Percentiles rank a stretch among this genome's conserved stretches.
These are phyloP conservation scores for Gossypium bickii DNA, from an alignment of 345 rosid genomes.

Conservation along the genomic window DNA sequence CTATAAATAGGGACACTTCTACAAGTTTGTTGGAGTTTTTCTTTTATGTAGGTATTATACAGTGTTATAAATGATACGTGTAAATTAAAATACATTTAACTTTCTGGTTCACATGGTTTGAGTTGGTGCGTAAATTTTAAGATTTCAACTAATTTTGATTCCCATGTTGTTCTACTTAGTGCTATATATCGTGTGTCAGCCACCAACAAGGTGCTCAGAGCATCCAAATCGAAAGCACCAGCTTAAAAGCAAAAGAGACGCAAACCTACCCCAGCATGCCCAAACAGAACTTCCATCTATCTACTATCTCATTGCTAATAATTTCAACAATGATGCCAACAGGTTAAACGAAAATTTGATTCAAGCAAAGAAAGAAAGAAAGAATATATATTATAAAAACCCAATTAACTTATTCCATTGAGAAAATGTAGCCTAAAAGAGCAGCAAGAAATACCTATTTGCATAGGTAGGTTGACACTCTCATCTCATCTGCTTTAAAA, in stretches of 20 bases:
- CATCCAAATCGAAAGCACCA: not conserved
- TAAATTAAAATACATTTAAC: not conserved
- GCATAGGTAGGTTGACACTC: too few species aligned
- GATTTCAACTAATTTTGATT: not conserved
- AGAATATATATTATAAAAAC: too few species aligned
- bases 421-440: too few species aligned
- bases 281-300: not conserved
- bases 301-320: not conserved
- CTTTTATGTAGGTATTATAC: too few species aligned
- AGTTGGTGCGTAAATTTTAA: not conserved
- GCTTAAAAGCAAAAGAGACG: not conserved
- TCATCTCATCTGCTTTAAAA: too few species aligned
- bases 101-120: not conserved
- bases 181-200: not conserved
- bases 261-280: not conserved
- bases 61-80: too few species aligned
- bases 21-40: not conserved
- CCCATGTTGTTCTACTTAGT: not conserved
- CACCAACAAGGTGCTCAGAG: not conserved
- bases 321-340: not conserved
- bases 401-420: too few species aligned
- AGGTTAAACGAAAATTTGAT: constrained; percentile 7
- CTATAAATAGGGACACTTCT: not conserved
- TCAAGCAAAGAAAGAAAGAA: not conserved
- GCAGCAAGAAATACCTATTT: too few species aligned